These are phyloP conservation scores for Colletotrichum lupini DNA, from an alignment of 2,329 filamentous ascomycete genomes.

Conservation along the genomic window DNA sequence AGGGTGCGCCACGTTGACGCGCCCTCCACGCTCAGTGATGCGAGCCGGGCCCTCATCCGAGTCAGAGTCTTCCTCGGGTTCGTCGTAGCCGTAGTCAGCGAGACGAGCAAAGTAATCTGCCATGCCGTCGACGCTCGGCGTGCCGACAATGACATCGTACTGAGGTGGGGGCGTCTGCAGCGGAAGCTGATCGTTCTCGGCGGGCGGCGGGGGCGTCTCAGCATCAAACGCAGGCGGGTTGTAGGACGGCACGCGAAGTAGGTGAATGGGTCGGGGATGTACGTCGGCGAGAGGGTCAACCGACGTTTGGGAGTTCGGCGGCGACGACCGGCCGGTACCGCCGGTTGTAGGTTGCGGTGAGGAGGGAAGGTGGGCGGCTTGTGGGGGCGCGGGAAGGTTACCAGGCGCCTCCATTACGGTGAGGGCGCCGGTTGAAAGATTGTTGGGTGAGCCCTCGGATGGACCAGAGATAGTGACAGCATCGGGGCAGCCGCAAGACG, in stretches of 20 bases:
- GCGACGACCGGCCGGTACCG: constrained; percentile 16
- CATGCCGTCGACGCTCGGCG: constrained; percentile 73
- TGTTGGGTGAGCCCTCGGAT: constrained; percentile 70
- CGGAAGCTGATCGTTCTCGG: constrained; percentile 38
- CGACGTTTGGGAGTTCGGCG: constrained; percentile 25
- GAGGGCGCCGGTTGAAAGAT: constrained; percentile 67
- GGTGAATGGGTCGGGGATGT: constrained; percentile 80
- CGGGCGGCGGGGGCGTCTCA: constrained; percentile 77
- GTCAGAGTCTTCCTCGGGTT: constrained; percentile 55
- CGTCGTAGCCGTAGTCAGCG: constrained; percentile 72
- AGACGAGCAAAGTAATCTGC: constrained; percentile 90
- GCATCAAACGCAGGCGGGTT: constrained; percentile 90
- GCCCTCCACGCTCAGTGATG: constrained; percentile 61
- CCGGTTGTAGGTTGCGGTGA: constrained; percentile 37
- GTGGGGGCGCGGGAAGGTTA: constrained; percentile 60
- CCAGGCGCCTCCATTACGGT: constrained; percentile 49
- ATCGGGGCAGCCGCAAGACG: constrained; percentile 67
- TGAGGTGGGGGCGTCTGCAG: constrained; percentile 84
- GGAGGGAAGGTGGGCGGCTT: constrained; percentile 63
- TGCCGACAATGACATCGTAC: constrained; percentile 83
- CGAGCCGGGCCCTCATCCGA: constrained; percentile 57
- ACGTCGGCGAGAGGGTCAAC: constrained; percentile 4
- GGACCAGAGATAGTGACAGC: constrained; percentile 71
- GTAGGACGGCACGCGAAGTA: constrained; percentile 85
- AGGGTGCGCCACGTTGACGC: constrained; percentile 69